Percentiles rank a stretch among this genome's conserved stretches.
These are phyloP conservation scores for Penicillium sp. DNA, from an alignment of 2,329 filamentous ascomycete genomes.

Conservation along the genomic window DNA sequence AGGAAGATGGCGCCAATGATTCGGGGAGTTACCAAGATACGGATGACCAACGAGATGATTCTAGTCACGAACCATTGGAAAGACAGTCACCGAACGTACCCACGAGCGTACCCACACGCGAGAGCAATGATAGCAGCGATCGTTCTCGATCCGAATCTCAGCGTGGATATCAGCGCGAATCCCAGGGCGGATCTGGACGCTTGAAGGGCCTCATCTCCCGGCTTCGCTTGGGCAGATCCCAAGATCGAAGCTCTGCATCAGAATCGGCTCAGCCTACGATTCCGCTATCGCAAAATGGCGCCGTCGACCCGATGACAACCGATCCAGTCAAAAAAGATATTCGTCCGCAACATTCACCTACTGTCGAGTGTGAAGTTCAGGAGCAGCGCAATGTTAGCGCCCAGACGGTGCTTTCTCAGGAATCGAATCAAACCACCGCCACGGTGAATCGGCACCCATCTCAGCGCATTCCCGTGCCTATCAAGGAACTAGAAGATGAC, in stretches of 20 bases:
- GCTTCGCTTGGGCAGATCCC: slow-evolving; percentile 9
- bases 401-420: slow-evolving; percentile 31
- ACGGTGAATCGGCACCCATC: slow-evolving; percentile 38
- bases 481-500: slow-evolving; percentile 11
- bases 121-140: not conserved
- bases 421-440: slow-evolving; percentile 32
- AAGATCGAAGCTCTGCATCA: slow-evolving; percentile 6
- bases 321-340: slow-evolving; percentile 7
- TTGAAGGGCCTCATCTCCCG: slow-evolving; percentile 13
- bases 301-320: not conserved
- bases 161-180: slow-evolving; percentile 5
- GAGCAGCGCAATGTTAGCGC: slow-evolving; percentile 34
- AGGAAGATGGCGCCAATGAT: not conserved
- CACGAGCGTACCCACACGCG: not conserved
- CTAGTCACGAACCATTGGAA: not conserved
- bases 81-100: not conserved
- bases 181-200: slow-evolving; percentile 12
- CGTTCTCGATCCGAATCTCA: slow-evolving; percentile 4
- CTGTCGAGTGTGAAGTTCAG: not conserved
- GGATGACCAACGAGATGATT: not conserved
- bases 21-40: not conserved
- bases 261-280: not conserved
- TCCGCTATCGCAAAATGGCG: not conserved
- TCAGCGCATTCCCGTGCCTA: slow-evolving; percentile 25
- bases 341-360: not conserved